phyloP scores from a whole-genome alignment of 1,139 yeast species.

The Geotrichum bryndzae region DNA sequence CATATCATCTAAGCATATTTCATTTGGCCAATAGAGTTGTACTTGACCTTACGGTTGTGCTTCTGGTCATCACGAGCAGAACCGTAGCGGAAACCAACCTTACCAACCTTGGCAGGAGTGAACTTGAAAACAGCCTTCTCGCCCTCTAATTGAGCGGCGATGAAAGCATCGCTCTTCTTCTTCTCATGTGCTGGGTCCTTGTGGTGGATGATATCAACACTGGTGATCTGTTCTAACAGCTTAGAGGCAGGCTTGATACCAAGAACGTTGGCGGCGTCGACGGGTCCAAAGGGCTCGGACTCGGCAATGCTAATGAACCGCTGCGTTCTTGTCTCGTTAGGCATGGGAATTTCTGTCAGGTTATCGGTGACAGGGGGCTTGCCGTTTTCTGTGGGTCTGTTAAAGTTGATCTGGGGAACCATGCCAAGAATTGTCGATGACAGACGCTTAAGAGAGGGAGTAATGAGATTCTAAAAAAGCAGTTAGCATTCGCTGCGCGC shows the following conservation, averaged over 20 bases:
- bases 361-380: slow-evolving; percentile 28
- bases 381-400: slow-evolving; percentile 3
- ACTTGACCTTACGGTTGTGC: slow-evolving; percentile 75
- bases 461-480: slow-evolving; percentile 22
- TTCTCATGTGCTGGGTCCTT: slow-evolving; percentile 16
- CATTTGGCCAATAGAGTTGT: slow-evolving; percentile 65
- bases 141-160: slow-evolving; percentile 29
- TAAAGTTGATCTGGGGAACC: slow-evolving; percentile 49
- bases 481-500: neutral
- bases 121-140: slow-evolving; percentile 63
- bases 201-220: slow-evolving; percentile 46
- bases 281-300: slow-evolving; percentile 93
- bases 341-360: slow-evolving; percentile 86
- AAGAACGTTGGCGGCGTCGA: slow-evolving; percentile 86
- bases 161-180: slow-evolving; percentile 33
- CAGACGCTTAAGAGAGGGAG: slow-evolving; percentile 47
- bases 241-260: slow-evolving; percentile 80
- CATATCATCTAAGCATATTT: slow-evolving; percentile 16
- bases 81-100: slow-evolving; percentile 89
- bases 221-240: slow-evolving; percentile 61
- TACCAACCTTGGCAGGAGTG: slow-evolving; percentile 69
- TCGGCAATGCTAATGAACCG: slow-evolving; percentile 87
- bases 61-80: slow-evolving; percentile 83
- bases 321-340: slow-evolving; percentile 74
- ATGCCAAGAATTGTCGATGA: slow-evolving; percentile 61